Conservation (phyloP, 2,329 filamentous ascomycete genomes). For the Neofusicoccum kwambonambiense region DNA sequence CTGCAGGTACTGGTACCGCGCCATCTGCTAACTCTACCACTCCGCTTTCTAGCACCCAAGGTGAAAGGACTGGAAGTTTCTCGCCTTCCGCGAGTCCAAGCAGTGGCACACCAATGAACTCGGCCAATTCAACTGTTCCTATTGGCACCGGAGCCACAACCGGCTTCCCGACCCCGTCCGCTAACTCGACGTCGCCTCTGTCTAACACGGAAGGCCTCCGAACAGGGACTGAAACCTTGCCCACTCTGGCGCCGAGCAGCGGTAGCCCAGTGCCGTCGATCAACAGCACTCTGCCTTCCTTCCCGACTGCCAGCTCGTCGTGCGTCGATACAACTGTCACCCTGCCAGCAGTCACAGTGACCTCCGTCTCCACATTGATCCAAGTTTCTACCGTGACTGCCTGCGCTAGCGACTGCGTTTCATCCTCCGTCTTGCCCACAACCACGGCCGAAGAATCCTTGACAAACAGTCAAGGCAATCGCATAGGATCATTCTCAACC, state of each 20-base stretch:
- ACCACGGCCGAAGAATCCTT: not conserved
- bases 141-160: not conserved
- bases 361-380: conserved; percentile 19
- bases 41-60: conserved; percentile 19
- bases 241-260: not conserved
- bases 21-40: conserved; percentile 22
- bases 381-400: conserved; percentile 3
- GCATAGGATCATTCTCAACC: not conserved
- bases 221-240: not conserved
- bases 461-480: conserved; percentile 9
- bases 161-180: not conserved
- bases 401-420: conserved; percentile 9
- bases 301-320: not conserved
- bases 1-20: not conserved
- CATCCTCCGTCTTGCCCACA: not conserved
- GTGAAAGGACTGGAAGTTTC: not conserved
- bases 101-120: conserved; percentile 4
- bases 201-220: not conserved
- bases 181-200: not conserved
- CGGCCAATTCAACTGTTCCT: not conserved
- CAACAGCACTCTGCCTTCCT: not conserved
- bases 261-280: not conserved
- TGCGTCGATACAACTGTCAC: not conserved
- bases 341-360: conserved; percentile 17
- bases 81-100: not conserved